Conservation (phyloP, 495 filamentous ascomycete species). For the Podospora pseudoanserina region DNA sequence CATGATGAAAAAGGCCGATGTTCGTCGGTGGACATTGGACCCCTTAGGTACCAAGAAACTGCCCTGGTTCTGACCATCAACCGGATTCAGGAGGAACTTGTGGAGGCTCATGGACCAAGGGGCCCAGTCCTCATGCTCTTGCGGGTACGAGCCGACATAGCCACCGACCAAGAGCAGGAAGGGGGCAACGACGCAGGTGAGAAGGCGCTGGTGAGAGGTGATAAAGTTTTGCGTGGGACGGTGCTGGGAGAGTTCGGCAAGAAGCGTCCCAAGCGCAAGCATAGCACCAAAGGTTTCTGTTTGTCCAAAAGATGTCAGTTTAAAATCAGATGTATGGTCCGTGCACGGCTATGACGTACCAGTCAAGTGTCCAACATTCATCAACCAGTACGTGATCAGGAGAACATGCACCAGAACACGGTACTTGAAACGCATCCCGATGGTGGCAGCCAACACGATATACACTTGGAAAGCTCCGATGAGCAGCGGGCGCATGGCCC, state of each 20-base stretch:
- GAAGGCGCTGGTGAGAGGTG: constrained; percentile 43
- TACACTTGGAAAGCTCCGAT: constrained; percentile 62
- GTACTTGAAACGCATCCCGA: constrained; percentile 56
- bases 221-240: constrained; percentile 50
- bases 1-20: constrained; percentile 51
- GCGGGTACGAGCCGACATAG: constrained; percentile 57
- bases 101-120: constrained; percentile 55
- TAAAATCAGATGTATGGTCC: neutral
- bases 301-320: constrained; percentile 12
- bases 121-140: constrained; percentile 54
- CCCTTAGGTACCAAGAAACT: constrained; percentile 54
- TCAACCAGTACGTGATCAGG: constrained; percentile 52
- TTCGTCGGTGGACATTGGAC: constrained; percentile 51
- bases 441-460: constrained; percentile 51
- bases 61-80: constrained; percentile 29
- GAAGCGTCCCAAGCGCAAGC: constrained; percentile 58
- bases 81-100: constrained; percentile 21
- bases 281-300: constrained; percentile 57
- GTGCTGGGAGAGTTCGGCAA: constrained; percentile 58
- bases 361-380: constrained; percentile 37
- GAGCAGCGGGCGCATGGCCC: constrained; percentile 60
- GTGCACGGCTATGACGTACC: constrained; percentile 19
- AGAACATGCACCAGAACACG: constrained; percentile 51
- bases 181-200: constrained; percentile 43
- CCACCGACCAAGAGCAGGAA: constrained; percentile 49